These are phyloP conservation scores for Antrodiella citrinella DNA, from an alignment of 768 basidiomycete genomes.

Conservation along the genomic window DNA sequence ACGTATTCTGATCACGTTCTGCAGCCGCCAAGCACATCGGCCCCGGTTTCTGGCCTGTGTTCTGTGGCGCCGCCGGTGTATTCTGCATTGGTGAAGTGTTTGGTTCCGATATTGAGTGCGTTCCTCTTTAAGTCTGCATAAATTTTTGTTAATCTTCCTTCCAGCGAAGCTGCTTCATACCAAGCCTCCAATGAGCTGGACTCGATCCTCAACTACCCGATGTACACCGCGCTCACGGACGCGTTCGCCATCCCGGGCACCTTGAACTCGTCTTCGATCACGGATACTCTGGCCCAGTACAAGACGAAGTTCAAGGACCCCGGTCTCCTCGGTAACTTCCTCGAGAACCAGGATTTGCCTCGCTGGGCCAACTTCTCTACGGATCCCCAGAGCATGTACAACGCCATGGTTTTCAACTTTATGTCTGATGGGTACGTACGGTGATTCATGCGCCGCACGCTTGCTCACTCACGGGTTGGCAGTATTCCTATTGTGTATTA, in stretches of 20 bases:
- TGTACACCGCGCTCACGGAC: constrained; percentile 54
- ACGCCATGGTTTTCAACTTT: constrained; percentile 68
- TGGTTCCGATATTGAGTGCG: constrained; percentile 42
- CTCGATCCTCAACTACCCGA: constrained; percentile 64
- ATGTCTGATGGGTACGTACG: constrained; percentile 55
- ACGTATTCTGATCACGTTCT: too few relatives aligned
- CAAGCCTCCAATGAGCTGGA: constrained; percentile 59
- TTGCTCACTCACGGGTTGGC: neutral
- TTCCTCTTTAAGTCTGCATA: constrained; percentile 10
- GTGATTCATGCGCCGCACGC: neutral
- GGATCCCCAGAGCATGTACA: constrained; percentile 66
- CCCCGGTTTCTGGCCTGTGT: constrained; percentile 67
- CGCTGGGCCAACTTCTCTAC: constrained; percentile 68
- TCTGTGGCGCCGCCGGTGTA: constrained; percentile 68
- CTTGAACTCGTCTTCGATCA: constrained; percentile 50
- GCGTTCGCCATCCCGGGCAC: constrained; percentile 68
- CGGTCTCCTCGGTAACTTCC: constrained; percentile 57
- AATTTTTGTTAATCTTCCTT: constrained; percentile 13
- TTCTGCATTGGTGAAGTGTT: constrained; percentile 86
- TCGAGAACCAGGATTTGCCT: constrained; percentile 73
- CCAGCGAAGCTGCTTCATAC: constrained; percentile 47
- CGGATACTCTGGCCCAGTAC: constrained; percentile 42
- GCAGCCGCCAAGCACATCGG: constrained; percentile 51
- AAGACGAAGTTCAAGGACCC: constrained; percentile 43
- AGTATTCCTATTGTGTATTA: constrained; percentile 78